Base-by-base conservation (phyloP, 345 rosid genomes). In the Luvunga scandens region DNA sequence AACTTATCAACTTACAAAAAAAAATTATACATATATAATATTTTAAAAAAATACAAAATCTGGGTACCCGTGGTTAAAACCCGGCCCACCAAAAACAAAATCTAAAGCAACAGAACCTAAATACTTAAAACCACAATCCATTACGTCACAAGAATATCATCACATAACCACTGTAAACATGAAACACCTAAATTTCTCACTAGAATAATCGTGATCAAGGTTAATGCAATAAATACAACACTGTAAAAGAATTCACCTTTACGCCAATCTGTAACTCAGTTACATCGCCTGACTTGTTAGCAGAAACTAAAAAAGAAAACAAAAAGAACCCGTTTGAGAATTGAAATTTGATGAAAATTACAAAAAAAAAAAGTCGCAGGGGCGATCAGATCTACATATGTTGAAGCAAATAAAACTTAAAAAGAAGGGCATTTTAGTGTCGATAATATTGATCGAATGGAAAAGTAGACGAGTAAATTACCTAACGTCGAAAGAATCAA, bases 261-360 rank as follows among this genome's bases (percentile, higher is more conserved):
- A 95, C 93, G 36, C 99, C 99, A 87, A 95, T 92, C 86, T 95
- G 99, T 48, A 95, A 80, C 84, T 92, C 90, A 24, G 90, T 91
- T 25, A 95, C 97, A 79, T 93, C 98, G 60, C 82, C 90, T 4
- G 93, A 90, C 31, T 86, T 91, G 88, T 89, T 93, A 45, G 91
- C 94, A 69, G 80, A 67, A 55, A 81, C 98, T 95, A 85, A 56
- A 56, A 61, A 66, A 64, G 67, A 42, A 38, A 62, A 66, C 1
- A 57, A 16, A 56, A 56, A 34, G 9, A 68, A 34, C 53, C 71
- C 61, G 74, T 80, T 28, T n/a, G 19, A 55, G 55, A 39, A 33
- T 34, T 21, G 0, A 31, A 36, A 31, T 28, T 27, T 63, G 19
- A 45, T 45, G 50, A 13, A 45, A 45, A 3, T 10, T 42, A 39